Evolutionary conservation across 306 rosid genomes (phyloP).

Genomic region (Vicia villosa): DNA sequence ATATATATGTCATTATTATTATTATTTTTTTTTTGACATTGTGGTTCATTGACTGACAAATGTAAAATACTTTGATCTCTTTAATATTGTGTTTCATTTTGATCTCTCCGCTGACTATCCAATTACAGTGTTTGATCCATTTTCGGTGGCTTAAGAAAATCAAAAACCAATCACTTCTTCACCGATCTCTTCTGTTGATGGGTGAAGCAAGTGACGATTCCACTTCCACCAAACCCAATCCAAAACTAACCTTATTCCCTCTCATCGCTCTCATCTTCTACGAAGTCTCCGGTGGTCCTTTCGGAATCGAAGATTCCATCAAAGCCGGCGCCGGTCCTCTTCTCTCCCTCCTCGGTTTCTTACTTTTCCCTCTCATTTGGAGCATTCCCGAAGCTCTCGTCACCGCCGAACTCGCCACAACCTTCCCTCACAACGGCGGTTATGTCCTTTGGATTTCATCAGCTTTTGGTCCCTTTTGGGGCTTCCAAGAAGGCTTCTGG

Average conservation of each 20-base stretch:
- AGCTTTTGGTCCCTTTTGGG: slow-evolving; percentile 93
- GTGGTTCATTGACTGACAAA: no score
- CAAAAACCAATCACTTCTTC: no score
- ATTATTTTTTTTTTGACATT: no score
- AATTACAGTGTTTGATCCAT: no score
- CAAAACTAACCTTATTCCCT: slow-evolving; percentile 76
- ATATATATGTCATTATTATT: no score
- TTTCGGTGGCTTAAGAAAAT: no score
- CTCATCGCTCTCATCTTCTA: slow-evolving; percentile 89
- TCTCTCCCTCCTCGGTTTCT: slow-evolving; percentile 69
- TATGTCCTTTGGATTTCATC: slow-evolving; percentile 82
- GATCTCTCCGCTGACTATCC: no score
- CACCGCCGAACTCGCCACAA: slow-evolving; percentile 90
- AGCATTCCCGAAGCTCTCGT: slow-evolving; percentile 85
- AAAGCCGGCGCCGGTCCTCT: slow-evolving; percentile 85
- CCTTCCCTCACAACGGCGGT: slow-evolving; percentile 84
- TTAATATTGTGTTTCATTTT: no score
- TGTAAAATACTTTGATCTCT: no score
- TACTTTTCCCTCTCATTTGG: slow-evolving; percentile 79
- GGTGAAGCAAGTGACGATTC: background rate
- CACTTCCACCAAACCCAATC: slow-evolving; percentile 22
- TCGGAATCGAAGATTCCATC: slow-evolving; percentile 86
- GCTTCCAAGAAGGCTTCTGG: slow-evolving; percentile 90
- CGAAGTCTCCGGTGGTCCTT: slow-evolving; percentile 93
- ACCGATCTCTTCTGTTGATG: background rate